Evolutionary conservation across 225 moss, liverwort and hornwort genomes (phyloP).

Genomic region (Antitrichia curtipendula): DNA sequence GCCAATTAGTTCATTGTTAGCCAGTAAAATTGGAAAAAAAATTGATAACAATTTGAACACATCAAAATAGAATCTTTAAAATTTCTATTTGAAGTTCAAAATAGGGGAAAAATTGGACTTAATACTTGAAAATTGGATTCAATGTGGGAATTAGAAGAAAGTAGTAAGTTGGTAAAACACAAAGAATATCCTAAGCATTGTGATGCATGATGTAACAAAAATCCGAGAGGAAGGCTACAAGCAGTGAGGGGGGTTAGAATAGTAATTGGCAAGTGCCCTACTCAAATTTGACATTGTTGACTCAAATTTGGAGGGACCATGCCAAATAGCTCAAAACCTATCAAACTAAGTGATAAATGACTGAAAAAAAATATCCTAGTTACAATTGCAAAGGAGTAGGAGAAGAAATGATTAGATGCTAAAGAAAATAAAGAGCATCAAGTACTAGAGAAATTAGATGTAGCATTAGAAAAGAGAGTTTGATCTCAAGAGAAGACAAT

Average conservation of each 20-base stretch:
- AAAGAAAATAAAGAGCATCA: neutral
- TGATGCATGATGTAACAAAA: neutral
- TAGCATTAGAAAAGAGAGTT: fast-evolving
- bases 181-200: no score
- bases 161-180: no score
- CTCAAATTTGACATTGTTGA: fast-evolving
- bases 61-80: no score
- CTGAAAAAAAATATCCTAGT: fast-evolving
- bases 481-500: fast-evolving
- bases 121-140: no score
- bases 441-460: neutral
- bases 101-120: no score
- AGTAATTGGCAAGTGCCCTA: fast-evolving
- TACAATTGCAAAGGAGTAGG: fast-evolving
- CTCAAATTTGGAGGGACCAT: neutral
- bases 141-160: no score
- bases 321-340: fast-evolving
- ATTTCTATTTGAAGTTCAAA: no score
- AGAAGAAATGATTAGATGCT: neutral
- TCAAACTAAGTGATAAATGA: fast-evolving
- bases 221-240: fast-evolving
- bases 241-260: fast-evolving
- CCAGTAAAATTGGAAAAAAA: no score
- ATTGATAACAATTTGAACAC: no score
- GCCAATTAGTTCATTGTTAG: no score